Evolutionary conservation across 345 rosid genomes (phyloP).

Genomic region (Eucalyptus tenuipes): DNA sequence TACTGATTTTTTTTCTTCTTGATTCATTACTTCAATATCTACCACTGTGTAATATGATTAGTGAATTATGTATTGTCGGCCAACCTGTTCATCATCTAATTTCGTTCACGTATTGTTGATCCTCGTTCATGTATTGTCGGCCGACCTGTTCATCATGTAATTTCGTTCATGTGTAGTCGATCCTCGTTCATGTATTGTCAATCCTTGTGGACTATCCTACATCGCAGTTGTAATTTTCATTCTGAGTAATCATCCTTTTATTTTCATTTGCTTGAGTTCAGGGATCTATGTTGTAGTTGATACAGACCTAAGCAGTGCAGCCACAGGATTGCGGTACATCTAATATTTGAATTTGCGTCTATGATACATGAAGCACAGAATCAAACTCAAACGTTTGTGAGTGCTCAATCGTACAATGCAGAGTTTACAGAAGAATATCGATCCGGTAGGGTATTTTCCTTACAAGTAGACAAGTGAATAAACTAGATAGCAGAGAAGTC

Average conservation of each 20-base stretch:
- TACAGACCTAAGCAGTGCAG: neutral
- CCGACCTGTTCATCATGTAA: no score
- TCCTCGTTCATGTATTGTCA: neutral
- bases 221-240: neutral
- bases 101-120: rapidly evolving
- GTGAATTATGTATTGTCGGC: neutral
- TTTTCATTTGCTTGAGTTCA: neutral
- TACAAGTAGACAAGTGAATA: neutral
- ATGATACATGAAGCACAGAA: neutral
- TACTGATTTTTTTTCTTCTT: no score
- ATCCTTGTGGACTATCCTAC: neutral
- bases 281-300: neutral
- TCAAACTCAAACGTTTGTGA: neutral
- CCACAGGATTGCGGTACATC: neutral
- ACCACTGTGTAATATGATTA: neutral
- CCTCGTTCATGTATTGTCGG: no score
- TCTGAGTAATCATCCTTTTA: neutral
- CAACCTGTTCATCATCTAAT: neutral
- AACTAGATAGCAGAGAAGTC: neutral
- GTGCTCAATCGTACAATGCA: neutral
- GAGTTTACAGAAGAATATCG: neutral
- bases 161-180: no score
- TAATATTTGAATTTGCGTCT: neutral
- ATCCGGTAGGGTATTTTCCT: neutral
- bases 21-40: neutral